phyloP scores from a whole-genome alignment of 345 rosid species.

The Rhodamnia rubescens region DNA sequence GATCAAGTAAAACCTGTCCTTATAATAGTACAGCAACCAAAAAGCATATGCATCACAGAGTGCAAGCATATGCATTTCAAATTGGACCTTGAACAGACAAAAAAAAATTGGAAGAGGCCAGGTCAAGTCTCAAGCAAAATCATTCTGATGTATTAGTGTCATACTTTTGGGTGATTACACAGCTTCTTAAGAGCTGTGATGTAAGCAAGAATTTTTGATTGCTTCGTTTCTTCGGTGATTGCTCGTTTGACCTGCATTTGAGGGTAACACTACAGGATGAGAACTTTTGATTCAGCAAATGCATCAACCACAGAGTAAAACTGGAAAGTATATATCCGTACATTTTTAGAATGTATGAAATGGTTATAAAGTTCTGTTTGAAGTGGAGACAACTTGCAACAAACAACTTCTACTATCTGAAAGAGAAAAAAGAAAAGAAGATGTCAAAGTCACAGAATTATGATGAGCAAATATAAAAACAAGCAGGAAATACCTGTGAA shows the following conservation, averaged over 20 bases:
- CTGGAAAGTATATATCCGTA: constrained; percentile 17
- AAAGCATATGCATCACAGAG: neutral
- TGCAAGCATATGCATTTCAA: neutral
- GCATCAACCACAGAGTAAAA: neutral
- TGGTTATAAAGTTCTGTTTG: constrained; percentile 81
- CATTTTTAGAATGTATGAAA: constrained; percentile 95
- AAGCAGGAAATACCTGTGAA: neutral
- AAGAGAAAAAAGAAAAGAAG: constrained; percentile 13
- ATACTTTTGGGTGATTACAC: constrained; percentile 98
- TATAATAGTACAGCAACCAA: neutral
- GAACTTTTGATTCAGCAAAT: neutral
- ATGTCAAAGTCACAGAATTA: neutral
- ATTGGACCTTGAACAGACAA: neutral
- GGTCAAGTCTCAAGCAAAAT: neutral
- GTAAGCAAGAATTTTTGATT: constrained; percentile 90
- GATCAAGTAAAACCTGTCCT: neutral
- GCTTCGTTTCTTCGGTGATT: constrained; percentile 67
- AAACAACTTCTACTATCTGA: constrained; percentile 97
- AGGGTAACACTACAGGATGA: neutral
- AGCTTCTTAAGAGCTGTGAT: constrained; percentile 99
- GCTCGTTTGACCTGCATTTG: constrained; percentile 67
- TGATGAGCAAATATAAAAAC: neutral
- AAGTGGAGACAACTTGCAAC: constrained; percentile 94
- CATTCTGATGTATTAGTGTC: neutral
- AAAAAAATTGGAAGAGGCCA: neutral